phyloP scores from a whole-genome alignment of 345 rosid genomes.

The Populus ilicifolia region DNA sequence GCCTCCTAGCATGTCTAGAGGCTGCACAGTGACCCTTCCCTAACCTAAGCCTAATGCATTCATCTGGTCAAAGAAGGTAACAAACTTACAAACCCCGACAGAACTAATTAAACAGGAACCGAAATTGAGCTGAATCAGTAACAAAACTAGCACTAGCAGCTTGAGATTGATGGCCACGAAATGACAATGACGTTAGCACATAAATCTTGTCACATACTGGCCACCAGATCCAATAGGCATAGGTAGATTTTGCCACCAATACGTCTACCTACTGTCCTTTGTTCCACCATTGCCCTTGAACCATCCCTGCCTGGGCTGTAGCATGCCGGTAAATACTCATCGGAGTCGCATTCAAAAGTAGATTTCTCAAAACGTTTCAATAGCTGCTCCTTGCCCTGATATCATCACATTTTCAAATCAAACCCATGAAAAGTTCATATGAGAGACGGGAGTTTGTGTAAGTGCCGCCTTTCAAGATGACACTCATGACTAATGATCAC shows the following conservation, averaged over 20 bases:
- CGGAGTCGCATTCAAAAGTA: constrained; percentile 33
- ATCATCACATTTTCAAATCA: not conserved
- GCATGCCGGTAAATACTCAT: constrained; percentile 43
- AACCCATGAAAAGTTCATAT: not conserved
- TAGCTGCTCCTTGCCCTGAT: constrained; percentile 50
- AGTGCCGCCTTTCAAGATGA: not conserved
- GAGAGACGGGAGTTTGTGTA: not conserved
- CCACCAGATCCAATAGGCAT: not conserved
- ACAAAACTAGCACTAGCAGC: not conserved
- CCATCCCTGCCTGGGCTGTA: constrained; percentile 54
- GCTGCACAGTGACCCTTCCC: not conserved
- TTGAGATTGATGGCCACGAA: not conserved
- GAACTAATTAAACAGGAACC: not conserved
- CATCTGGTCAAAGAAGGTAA: not conserved
- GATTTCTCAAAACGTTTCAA: constrained; percentile 39
- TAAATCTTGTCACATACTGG: not conserved
- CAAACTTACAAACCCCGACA: not conserved
- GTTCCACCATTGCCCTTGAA: constrained; percentile 17
- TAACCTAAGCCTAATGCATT: not conserved
- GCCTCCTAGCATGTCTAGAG: too few relatives aligned
- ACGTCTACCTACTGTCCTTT: constrained; percentile 30
- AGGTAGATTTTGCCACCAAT: not conserved
- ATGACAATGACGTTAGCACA: not conserved
- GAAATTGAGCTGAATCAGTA: not conserved
- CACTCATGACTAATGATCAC: not conserved